Conservation (phyloP, 2,329 filamentous ascomycete genomes). For the Aspergillaceae sp. region DNA sequence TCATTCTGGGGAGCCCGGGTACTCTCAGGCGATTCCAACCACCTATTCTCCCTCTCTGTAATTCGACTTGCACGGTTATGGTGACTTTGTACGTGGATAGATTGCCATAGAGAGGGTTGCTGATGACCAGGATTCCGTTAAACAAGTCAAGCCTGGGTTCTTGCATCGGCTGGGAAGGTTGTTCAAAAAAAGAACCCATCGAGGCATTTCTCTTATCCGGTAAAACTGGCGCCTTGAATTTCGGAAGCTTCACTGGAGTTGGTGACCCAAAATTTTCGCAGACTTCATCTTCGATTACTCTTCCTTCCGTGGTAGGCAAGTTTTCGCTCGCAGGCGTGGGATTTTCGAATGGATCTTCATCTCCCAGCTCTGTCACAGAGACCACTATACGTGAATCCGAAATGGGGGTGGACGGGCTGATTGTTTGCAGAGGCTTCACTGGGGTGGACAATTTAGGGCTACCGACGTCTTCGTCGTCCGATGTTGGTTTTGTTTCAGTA, state of each 20-base stretch:
- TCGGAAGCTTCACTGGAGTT: background rate
- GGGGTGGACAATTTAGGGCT: too few species aligned
- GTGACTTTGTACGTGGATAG: constrained; percentile 13
- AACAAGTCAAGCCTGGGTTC: constrained; percentile 10
- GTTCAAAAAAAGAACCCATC: background rate
- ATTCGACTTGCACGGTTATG: constrained; percentile 10
- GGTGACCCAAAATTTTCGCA: background rate
- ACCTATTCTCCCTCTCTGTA: constrained; percentile 10
- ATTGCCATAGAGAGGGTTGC: constrained; percentile 6
- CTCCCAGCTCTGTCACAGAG: too few species aligned
- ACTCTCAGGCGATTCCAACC: constrained; percentile 22
- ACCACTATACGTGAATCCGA: too few species aligned
- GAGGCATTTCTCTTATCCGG: background rate
- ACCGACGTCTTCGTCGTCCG: background rate
- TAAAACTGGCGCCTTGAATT: background rate
- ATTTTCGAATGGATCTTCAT: too few species aligned
- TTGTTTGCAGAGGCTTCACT: too few species aligned
- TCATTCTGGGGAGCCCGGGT: constrained; percentile 21
- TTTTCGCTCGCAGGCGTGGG: too few species aligned
- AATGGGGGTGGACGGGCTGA: too few species aligned
- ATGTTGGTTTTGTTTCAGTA: constrained; percentile 4
- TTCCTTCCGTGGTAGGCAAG: too few species aligned
- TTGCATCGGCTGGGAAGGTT: background rate
- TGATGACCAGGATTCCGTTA: constrained; percentile 13
- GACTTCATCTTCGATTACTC: too few species aligned